Evolutionary conservation across 805 yeast species (phyloP), one percentile per base, ranked within the genome.

Genomic region (Diddensiella caesifluorescens): DNA sequence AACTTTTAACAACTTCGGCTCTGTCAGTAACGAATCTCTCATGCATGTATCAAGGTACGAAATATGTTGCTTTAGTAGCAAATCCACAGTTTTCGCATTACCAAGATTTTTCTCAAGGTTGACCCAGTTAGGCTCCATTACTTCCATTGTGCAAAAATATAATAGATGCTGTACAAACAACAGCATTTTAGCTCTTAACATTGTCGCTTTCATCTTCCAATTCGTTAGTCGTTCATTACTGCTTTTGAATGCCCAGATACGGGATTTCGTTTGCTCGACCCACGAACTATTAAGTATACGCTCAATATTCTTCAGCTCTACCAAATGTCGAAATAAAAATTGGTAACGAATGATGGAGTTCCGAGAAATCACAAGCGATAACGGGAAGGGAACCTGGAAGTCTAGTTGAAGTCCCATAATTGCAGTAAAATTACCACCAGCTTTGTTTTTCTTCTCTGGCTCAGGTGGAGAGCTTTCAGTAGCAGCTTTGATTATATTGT

Each of bases 331-430:
- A 52, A 84, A 86, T 35, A 88, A 64, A 26, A 86, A 66, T 58
- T 90, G 95, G 56, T 82, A 87, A 48, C 92, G 86, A 37, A 79
- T 71, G 13, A 86, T 66, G 20, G 80, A 77, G 12, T 87, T 81
- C 41, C 79, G 74, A 13, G 83, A 77, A 1, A 87, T 64, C 1
- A 92, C 69, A 20, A 90, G 67, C 54, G 87, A 87, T 37, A 87
- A 62, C 0, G 99, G 99, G 57, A 86, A 92, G 2, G 97, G 96
- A 18, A 89, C 57, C 27, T 48, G 48, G 44, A 65, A 61, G 33
- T 66, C 68, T 19, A 68, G 53, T 46, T 64, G 65, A 25, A 68
- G 36, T 0, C 64, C 65, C 40, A 60, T 60, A 5, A 53, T 39
- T 3, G 65, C 68, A 2, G 53, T 49, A 21, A 59, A 38, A 9